These are phyloP conservation scores for Nothophytophthora sp. DNA, from an alignment of 352 stramenopile genomes.

Conservation along the genomic window DNA sequence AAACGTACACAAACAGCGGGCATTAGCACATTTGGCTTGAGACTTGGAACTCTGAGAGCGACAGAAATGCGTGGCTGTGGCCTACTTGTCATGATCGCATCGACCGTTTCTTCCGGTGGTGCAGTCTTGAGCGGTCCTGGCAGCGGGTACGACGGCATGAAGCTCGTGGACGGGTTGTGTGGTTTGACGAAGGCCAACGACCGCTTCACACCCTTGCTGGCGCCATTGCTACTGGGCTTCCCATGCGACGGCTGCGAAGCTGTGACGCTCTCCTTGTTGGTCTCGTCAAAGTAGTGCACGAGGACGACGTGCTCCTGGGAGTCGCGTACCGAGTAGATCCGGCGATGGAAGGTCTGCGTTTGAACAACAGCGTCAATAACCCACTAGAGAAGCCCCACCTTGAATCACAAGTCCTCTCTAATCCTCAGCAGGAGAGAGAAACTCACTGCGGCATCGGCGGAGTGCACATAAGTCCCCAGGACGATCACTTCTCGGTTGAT, in stretches of 20 bases:
- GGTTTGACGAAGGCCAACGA: slow-evolving; percentile 19
- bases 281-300: slow-evolving; percentile 89
- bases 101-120: slow-evolving; percentile 35
- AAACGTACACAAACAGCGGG: too few species aligned
- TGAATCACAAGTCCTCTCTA: too few species aligned
- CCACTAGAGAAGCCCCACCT: background rate
- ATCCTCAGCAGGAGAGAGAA: background rate
- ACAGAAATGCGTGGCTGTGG: background rate
- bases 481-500: slow-evolving; percentile 85
- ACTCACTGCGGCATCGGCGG: slow-evolving; percentile 62
- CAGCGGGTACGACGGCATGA: slow-evolving; percentile 10
- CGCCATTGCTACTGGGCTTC: slow-evolving; percentile 3
- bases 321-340: slow-evolving; percentile 81
- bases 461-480: slow-evolving; percentile 85
- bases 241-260: background rate
- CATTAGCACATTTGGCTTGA: too few species aligned
- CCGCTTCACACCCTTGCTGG: slow-evolving; percentile 39
- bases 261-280: slow-evolving; percentile 38
- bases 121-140: slow-evolving; percentile 5
- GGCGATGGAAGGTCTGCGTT: slow-evolving; percentile 75
- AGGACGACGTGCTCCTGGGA: slow-evolving; percentile 69
- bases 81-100: slow-evolving; percentile 63
- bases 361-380: background rate
- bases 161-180: background rate
- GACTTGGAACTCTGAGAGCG: too few species aligned